These are phyloP conservation scores for Coemansia erecta DNA, from an alignment of 192 early-diverging fungal species.

Conservation along the genomic window DNA sequence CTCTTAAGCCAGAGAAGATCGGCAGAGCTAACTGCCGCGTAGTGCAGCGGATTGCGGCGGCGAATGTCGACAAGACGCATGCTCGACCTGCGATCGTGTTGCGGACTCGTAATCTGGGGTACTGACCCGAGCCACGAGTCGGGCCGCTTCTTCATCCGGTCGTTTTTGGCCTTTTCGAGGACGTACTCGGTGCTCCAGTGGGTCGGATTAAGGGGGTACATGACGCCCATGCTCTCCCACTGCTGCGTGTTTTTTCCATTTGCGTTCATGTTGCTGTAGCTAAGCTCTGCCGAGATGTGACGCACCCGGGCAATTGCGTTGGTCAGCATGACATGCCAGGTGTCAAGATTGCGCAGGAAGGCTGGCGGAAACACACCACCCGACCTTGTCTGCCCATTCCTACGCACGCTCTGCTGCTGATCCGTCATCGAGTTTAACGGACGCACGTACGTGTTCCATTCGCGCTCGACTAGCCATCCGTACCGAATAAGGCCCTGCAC, in stretches of 20 bases:
- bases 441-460: conserved; percentile 37
- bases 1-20: conserved; percentile 42
- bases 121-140: conserved; percentile 47
- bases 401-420: conserved; percentile 2
- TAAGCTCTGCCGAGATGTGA: conserved; percentile 8
- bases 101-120: conserved; percentile 17
- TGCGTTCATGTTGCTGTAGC: conserved; percentile 10
- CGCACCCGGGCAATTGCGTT: conserved; percentile 33
- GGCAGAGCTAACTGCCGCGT: conserved; percentile 28
- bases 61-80: conserved; percentile 23
- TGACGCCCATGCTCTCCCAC: conserved; percentile 15
- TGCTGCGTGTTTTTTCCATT: conserved; percentile 4
- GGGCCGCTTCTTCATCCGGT: conserved; percentile 15
- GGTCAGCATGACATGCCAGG: conserved; percentile 29
- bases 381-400: not conserved
- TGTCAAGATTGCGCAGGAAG: conserved; percentile 32
- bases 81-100: conserved; percentile 16
- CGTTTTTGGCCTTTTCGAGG: conserved; percentile 31
- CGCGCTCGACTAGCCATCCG: conserved; percentile 43
- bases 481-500: conserved; percentile 47
- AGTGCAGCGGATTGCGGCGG: conserved; percentile 45
- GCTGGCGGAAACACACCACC: conserved; percentile 19
- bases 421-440: not conserved
- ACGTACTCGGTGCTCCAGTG: conserved; percentile 44
- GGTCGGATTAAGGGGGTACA: conserved; percentile 20